Base-by-base conservation (phyloP, 2,329 filamentous ascomycete species). In the Talaromyces sp. region DNA sequence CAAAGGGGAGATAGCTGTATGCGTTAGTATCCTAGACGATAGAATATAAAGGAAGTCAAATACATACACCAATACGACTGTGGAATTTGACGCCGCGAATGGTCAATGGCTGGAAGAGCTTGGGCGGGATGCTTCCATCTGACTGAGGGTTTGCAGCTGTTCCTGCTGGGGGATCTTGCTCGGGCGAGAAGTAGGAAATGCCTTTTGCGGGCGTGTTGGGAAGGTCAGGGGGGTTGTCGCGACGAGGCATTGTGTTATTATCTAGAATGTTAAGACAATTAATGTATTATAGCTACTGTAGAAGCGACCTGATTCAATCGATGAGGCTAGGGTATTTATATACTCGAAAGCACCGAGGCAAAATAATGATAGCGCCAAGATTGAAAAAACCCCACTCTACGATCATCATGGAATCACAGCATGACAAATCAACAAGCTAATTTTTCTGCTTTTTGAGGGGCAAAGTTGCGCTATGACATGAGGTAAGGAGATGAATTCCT, bases 31-130 rank as follows among this genome's bases (percentile, higher is more conserved):
- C 6, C 50, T n/a, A 24, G 31, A 7, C 6, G 5, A 3, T 24
- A 41, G 10, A 56, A 9, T n/a, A 35, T 8, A 22, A 10, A 14
- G 7, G n/a, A 3, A 35, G 31, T 3, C 10, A 63, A 6, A 24
- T 11, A 68, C 76, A 68, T 70, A 82, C 80, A 69, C 86, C 84
- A 68, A 90, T 87, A 68, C 88, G 85, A 75, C 90, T 90, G 68
- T 87, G 87, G n/a, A 90, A 80, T 0, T 84, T 86, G n/a, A 87
- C 68, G 14, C 85, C 85, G 13, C 85, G 80, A 60, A 87, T 73
- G 72, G 83, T 84, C 60, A 88, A 74, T 3, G 85, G 85, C 63
- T 81, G 80, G 77, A 87, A 87, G 47, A 88, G 79, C 72, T 87
- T 87, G 6, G 85, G 85, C 13, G 75, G 72, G 16, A 71, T 66